Percentiles rank a stretch among this genome's conserved stretches.
These are phyloP conservation scores for Filobasidium floriforme DNA, from an alignment of 768 basidiomycete species.

Conservation along the genomic window DNA sequence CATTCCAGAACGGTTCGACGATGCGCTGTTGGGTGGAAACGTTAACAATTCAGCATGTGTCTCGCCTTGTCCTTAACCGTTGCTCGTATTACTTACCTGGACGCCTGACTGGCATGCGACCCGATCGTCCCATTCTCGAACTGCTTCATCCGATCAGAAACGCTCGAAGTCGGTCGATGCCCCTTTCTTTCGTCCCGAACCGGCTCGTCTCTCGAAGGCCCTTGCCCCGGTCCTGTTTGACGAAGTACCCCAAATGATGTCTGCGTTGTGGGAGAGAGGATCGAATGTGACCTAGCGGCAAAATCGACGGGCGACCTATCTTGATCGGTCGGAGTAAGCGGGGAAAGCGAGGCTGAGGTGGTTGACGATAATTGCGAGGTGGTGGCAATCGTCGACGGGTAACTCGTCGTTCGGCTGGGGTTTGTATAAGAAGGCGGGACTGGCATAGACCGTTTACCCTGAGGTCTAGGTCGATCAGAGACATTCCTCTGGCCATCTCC, in stretches of 20 bases:
- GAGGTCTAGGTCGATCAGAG: not conserved
- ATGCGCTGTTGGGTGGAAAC: not conserved
- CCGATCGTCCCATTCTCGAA: not conserved
- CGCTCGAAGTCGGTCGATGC: not conserved
- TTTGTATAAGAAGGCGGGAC: not conserved
- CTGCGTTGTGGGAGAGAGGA: not conserved
- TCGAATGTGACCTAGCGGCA: not conserved
- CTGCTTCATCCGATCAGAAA: constrained; percentile 3
- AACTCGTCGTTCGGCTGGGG: not conserved
- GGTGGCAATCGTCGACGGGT: not conserved
- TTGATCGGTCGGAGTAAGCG: not conserved
- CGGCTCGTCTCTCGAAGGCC: no score
- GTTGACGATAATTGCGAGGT: not conserved
- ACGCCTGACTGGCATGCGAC: not conserved
- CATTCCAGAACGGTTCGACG: not conserved
- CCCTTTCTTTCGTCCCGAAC: not conserved
- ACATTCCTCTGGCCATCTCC: no score
- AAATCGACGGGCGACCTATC: not conserved
- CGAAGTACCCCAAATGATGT: not conserved
- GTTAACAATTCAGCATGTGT: not conserved
- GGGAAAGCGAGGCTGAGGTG: not conserved
- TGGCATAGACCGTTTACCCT: not conserved
- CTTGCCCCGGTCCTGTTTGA: no score
- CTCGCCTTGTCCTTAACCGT: not conserved
- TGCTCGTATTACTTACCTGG: not conserved